Evolutionary conservation across 441 rosid species (phyloP).

Genomic region (Pelargonium australe): DNA sequence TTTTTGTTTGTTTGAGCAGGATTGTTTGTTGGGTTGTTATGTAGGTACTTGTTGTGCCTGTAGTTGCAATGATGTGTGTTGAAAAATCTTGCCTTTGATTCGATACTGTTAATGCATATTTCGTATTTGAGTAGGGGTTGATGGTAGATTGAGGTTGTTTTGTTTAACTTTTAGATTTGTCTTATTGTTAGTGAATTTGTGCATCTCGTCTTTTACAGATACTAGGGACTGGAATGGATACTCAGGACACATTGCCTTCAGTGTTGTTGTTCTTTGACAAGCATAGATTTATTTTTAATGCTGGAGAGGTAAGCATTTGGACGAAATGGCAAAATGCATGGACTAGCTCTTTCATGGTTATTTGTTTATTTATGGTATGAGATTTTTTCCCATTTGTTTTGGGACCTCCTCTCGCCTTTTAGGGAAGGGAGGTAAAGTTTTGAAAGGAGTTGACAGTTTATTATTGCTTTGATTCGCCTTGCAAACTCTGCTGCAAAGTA

Average conservation of each 20-base stretch:
- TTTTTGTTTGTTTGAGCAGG: too few species aligned
- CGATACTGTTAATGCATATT: background rate
- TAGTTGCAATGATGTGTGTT: too few species aligned
- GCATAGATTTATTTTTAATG: conserved; percentile 86
- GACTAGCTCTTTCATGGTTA: background rate
- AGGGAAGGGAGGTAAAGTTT: background rate
- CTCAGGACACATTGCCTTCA: conserved; percentile 87
- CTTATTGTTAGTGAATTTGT: background rate
- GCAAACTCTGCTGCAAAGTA: too few species aligned
- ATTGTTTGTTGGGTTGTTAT: too few species aligned
- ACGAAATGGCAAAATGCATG: background rate
- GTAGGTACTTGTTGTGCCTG: too few species aligned
- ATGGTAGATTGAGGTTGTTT: background rate
- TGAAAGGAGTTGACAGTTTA: too few species aligned
- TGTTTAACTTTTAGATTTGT: conserved; percentile 1
- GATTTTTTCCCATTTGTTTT: too few species aligned
- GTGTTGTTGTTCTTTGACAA: conserved; percentile 88
- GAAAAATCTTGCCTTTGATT: conserved; percentile 7
- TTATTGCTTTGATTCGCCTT: too few species aligned
- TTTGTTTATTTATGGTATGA: too few species aligned
- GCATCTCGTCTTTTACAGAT: conserved; percentile 35
- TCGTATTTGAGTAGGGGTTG: background rate
- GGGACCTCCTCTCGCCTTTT: background rate
- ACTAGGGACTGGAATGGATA: conserved; percentile 94
- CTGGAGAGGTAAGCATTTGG: conserved; percentile 64